Evolutionary conservation across 306 rosid species (phyloP).

Genomic region (Sicyos baderoa): DNA sequence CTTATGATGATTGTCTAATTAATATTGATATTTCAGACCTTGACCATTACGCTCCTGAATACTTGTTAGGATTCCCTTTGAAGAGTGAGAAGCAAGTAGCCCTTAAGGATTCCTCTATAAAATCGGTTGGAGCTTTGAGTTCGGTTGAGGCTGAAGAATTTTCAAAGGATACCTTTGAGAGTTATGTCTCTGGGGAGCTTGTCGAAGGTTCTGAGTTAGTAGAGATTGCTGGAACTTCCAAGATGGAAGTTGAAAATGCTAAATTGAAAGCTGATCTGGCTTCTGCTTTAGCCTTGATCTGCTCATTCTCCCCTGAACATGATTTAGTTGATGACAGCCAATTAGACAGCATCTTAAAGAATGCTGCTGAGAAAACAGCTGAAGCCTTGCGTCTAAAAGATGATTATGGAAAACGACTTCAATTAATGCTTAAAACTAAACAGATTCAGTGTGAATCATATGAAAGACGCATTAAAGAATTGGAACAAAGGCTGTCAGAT

Average conservation of each 20-base stretch:
- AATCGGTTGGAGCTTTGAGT: slow-evolving; percentile 44
- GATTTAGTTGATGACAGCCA: slow-evolving; percentile 60
- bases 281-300: slow-evolving; percentile 61
- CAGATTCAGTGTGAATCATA: slow-evolving; percentile 72
- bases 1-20: slow-evolving; percentile 69
- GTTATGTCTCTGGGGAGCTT: slow-evolving; percentile 48
- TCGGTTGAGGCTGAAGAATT: slow-evolving; percentile 47
- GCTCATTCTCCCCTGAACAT: slow-evolving; percentile 58
- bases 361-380: slow-evolving; percentile 66
- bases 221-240: slow-evolving; percentile 91
- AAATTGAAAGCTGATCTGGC: slow-evolving; percentile 98
- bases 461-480: slow-evolving; percentile 86
- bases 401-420: slow-evolving; percentile 63
- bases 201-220: slow-evolving; percentile 66
- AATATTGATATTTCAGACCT: slow-evolving; percentile 80
- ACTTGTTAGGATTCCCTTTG: slow-evolving; percentile 47
- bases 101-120: slow-evolving; percentile 44
- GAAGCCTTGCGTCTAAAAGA: slow-evolving; percentile 90
- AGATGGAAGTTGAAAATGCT: slow-evolving; percentile 95
- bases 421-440: slow-evolving; percentile 70
- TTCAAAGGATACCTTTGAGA: slow-evolving; percentile 39
- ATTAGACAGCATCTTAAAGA: slow-evolving; percentile 54
- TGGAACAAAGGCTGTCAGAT: slow-evolving; percentile 79
- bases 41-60: slow-evolving; percentile 77
- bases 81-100: slow-evolving; percentile 55